A percentile compares a stretch with the other conserved stretches of the same genome.
phyloP scores from a whole-genome alignment of 2,329 filamentous ascomycete genomes.

The Orbilia quercus region DNA sequence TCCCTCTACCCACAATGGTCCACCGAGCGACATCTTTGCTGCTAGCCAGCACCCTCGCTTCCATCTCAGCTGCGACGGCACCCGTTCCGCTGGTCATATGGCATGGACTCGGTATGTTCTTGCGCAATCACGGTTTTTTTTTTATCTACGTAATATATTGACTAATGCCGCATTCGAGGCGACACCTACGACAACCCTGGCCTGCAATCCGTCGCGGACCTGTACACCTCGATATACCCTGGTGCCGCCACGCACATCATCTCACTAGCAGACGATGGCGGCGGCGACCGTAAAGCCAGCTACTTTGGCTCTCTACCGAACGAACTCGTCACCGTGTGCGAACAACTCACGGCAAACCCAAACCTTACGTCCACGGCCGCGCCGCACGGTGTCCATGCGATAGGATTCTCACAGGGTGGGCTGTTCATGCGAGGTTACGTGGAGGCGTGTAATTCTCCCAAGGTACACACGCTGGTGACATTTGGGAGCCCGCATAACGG shows the following conservation, averaged over 20 bases:
- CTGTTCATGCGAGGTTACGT: slow-evolving; percentile 94
- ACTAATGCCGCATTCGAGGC: slow-evolving; percentile 64
- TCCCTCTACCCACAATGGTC: slow-evolving; percentile 25
- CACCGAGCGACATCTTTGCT: slow-evolving; percentile 31
- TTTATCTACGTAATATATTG: slow-evolving; percentile 14
- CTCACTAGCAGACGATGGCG: slow-evolving; percentile 73
- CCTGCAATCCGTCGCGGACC: slow-evolving; percentile 75
- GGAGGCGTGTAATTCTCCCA: slow-evolving; percentile 82
- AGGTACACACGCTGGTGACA: slow-evolving; percentile 81
- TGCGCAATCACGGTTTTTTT: neutral
- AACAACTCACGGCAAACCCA: slow-evolving; percentile 31
- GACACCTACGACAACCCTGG: slow-evolving; percentile 82
- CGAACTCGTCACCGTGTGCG: slow-evolving; percentile 71
- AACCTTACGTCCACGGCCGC: slow-evolving; percentile 32
- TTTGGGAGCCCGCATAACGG: slow-evolving; percentile 94
- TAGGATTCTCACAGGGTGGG: slow-evolving; percentile 95
- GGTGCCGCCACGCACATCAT: slow-evolving; percentile 87
- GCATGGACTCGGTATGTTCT: slow-evolving; percentile 76
- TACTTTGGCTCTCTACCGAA: slow-evolving; percentile 90
- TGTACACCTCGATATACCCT: slow-evolving; percentile 76
- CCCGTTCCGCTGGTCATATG: slow-evolving; percentile 92
- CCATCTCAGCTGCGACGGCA: slow-evolving; percentile 58
- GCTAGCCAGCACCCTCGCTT: slow-evolving; percentile 26
- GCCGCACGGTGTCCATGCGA: slow-evolving; percentile 58
- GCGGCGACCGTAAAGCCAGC: slow-evolving; percentile 79